Evolutionary conservation across 805 yeast species (phyloP).

Genomic region (Candida silvatica): DNA sequence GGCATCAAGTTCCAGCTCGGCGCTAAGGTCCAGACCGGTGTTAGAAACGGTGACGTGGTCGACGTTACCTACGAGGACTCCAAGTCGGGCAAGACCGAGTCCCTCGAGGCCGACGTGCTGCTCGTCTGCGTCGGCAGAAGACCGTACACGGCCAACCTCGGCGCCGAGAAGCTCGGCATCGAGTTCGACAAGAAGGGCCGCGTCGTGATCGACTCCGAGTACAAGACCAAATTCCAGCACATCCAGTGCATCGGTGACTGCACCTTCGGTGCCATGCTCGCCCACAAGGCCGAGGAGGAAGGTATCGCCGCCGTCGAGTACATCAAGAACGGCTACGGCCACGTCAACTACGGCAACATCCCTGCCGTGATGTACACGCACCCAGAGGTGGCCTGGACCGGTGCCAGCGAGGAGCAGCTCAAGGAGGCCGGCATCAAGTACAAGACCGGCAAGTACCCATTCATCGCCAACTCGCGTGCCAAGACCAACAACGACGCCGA

Average conservation of each 20-base stretch:
- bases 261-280: conserved; percentile 98
- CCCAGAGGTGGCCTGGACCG: conserved; percentile 99
- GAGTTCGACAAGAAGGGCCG: conserved; percentile 91
- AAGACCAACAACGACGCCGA: conserved; percentile 96
- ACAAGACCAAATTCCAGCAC: conserved; percentile 85
- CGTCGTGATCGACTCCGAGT: conserved; percentile 88
- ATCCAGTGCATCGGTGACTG: conserved; percentile 98
- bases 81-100: conserved; percentile 74
- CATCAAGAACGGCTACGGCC: conserved; percentile 91
- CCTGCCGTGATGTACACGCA: conserved; percentile 99
- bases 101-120: conserved; percentile 82
- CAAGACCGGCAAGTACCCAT: conserved; percentile 97
- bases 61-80: conserved; percentile 82
- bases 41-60: conserved; percentile 82
- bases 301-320: conserved; percentile 98
- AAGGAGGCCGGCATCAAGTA: conserved; percentile 78
- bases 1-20: conserved; percentile 90
- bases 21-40: conserved; percentile 84
- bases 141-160: conserved; percentile 87
- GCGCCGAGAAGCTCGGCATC: conserved; percentile 81
- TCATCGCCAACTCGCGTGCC: conserved; percentile 98
- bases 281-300: conserved; percentile 99
- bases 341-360: conserved; percentile 94
- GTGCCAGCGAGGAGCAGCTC: conserved; percentile 60
- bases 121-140: conserved; percentile 98